These are phyloP conservation scores for Crotalaria pallida DNA, from an alignment of 306 rosid genomes.

Conservation along the genomic window DNA sequence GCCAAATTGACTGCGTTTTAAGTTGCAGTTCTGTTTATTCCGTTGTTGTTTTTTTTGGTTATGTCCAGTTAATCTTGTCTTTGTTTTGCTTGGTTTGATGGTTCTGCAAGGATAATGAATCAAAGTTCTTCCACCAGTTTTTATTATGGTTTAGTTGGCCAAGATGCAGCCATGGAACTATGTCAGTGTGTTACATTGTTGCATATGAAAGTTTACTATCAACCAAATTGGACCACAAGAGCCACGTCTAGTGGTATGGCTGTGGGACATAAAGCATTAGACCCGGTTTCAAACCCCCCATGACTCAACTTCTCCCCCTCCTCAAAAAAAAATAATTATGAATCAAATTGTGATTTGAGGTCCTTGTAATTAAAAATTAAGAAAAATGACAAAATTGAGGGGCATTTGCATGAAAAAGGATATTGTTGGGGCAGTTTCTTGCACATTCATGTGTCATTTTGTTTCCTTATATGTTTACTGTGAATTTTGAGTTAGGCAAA, in stretches of 20 bases:
- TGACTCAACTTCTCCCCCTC: no score
- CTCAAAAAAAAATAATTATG: no score
- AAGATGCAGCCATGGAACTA: no score
- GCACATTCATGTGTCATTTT: background rate
- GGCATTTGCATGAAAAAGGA: background rate
- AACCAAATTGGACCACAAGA: no score
- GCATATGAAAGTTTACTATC: background rate
- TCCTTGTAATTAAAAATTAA: background rate
- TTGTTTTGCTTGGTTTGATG: background rate
- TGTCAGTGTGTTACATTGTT: background rate
- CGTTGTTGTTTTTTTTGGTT: background rate
- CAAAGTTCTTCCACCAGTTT: background rate
- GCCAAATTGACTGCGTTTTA: constrained; percentile 26
- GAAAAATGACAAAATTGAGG: background rate
- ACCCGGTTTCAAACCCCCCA: no score
- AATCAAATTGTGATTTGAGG: background rate
- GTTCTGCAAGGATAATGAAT: background rate
- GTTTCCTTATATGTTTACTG: background rate
- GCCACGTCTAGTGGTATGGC: no score
- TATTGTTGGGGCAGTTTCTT: background rate
- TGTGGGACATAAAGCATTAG: no score
- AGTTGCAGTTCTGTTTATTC: constrained; percentile 9
- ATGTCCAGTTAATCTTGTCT: background rate
- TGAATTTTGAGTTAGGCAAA: background rate
- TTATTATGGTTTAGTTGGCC: background rate